These are phyloP conservation scores for Silene latifolia DNA, from an alignment of 148 eudicot species.

Conservation along the genomic window DNA sequence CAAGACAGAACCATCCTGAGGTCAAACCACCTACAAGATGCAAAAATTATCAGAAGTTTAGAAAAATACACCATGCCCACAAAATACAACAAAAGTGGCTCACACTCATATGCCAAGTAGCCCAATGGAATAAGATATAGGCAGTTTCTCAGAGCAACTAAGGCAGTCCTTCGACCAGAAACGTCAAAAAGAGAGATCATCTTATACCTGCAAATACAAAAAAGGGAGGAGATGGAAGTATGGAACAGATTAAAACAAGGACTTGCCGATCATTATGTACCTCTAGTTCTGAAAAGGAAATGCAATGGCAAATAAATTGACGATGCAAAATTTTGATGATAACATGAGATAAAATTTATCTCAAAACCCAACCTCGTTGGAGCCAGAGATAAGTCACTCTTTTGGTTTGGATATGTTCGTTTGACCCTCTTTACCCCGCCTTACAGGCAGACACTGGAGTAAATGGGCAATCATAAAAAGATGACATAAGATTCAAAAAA, in stretches of 20 bases:
- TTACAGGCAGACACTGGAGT: background rate
- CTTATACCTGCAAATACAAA: slow-evolving; percentile 55
- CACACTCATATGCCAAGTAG: slow-evolving; percentile 90
- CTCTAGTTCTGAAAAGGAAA: slow-evolving; percentile 3
- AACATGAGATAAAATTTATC: too few species aligned
- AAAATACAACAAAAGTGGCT: slow-evolving; percentile 30
- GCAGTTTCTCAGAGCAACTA: slow-evolving; percentile 94
- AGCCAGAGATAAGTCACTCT: background rate
- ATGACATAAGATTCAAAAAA: background rate
- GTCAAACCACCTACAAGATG: slow-evolving; percentile 75
- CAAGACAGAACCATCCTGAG: slow-evolving; percentile 92
- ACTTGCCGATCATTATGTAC: background rate
- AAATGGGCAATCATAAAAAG: too few species aligned
- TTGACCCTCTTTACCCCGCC: background rate
- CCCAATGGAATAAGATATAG: slow-evolving; percentile 87
- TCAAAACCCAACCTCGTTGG: background rate
- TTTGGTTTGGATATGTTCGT: background rate
- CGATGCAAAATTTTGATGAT: background rate
- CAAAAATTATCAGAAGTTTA: background rate
- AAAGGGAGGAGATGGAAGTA: slow-evolving; percentile 11
- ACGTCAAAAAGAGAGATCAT: slow-evolving; percentile 82
- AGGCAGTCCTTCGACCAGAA: slow-evolving; percentile 79
- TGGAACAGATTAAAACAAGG: background rate
- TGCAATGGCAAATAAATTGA: background rate
- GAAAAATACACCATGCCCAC: background rate